Evolutionary conservation across 345 rosid genomes (phyloP).

Genomic region (Acer saccharum): DNA sequence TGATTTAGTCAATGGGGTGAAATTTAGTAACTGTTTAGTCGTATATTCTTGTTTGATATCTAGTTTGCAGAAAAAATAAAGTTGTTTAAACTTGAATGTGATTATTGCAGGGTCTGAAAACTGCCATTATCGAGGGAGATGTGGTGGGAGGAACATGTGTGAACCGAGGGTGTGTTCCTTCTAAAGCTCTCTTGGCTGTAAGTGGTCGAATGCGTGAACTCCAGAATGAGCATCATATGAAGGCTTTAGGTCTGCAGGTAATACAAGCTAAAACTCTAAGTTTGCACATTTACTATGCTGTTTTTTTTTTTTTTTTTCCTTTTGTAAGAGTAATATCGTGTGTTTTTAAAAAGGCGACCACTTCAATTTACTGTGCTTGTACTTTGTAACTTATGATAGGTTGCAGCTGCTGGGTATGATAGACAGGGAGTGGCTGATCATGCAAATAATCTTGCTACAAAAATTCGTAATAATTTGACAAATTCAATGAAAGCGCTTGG

Average conservation of each 20-base stretch:
- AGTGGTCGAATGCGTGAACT: constrained; percentile 97
- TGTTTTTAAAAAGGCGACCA: too few relatives aligned
- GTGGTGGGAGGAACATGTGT: constrained; percentile 99
- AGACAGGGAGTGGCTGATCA: constrained; percentile 97
- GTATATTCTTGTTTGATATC: too few relatives aligned
- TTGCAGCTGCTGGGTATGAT: constrained; percentile 90
- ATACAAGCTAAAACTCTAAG: neutral
- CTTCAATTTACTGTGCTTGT: constrained; percentile 5
- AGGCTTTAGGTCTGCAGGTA: constrained; percentile 96
- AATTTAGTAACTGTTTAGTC: neutral
- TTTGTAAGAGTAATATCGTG: neutral
- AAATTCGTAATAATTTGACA: constrained; percentile 84
- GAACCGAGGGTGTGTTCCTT: constrained; percentile 98
- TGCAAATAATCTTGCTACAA: constrained; percentile 90
- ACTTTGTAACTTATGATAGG: constrained; percentile 44
- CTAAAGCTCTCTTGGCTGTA: constrained; percentile 95
- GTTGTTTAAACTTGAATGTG: neutral
- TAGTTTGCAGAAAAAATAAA: neutral
- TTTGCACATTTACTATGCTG: neutral
- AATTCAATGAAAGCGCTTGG: constrained; percentile 95
- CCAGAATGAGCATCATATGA: constrained; percentile 93
- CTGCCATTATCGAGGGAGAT: constrained; percentile 95
- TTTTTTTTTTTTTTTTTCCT: neutral
- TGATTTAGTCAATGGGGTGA: neutral
- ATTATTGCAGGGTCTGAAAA: constrained; percentile 74